phyloP scores from a whole-genome alignment of 352 stramenopile genomes.

The Pilasporangium apinafurcum region DNA sequence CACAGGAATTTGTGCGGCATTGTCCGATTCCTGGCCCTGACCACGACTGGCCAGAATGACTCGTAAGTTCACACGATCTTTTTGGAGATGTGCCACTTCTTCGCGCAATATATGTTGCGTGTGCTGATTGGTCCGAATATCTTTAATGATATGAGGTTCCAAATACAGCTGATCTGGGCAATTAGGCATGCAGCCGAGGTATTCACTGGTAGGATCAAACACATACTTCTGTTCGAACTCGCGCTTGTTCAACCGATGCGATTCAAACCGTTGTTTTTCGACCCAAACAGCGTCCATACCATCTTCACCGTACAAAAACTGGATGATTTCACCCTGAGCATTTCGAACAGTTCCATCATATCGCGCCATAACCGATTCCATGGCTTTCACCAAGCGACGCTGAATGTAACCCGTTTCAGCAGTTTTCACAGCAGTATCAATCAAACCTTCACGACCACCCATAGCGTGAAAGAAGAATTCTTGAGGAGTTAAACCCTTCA shows the following conservation, averaged over 20 bases:
- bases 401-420: constrained; percentile 99
- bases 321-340: constrained; percentile 79
- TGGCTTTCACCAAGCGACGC: constrained; percentile 98
- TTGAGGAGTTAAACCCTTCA: constrained; percentile 90
- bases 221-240: constrained; percentile 94
- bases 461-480: constrained; percentile 99
- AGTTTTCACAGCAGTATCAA: constrained; percentile 99
- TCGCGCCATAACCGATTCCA: constrained; percentile 98
- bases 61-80: constrained; percentile 92
- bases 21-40: constrained; percentile 90
- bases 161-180: constrained; percentile 82
- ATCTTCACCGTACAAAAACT: constrained; percentile 95
- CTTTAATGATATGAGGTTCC: constrained; percentile 81
- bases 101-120: constrained; percentile 92
- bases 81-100: constrained; percentile 91
- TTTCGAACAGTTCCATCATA: constrained; percentile 99
- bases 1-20: constrained; percentile 87
- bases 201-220: constrained; percentile 89
- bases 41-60: constrained; percentile 95
- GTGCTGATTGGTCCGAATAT: constrained; percentile 92
- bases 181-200: constrained; percentile 88
- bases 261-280: constrained; percentile 95
- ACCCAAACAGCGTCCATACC: constrained; percentile 99
- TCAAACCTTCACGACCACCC: constrained; percentile 98
- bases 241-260: constrained; percentile 83